phyloP scores from a whole-genome alignment of 345 rosid genomes.

The Leavenworthia alabamica region DNA sequence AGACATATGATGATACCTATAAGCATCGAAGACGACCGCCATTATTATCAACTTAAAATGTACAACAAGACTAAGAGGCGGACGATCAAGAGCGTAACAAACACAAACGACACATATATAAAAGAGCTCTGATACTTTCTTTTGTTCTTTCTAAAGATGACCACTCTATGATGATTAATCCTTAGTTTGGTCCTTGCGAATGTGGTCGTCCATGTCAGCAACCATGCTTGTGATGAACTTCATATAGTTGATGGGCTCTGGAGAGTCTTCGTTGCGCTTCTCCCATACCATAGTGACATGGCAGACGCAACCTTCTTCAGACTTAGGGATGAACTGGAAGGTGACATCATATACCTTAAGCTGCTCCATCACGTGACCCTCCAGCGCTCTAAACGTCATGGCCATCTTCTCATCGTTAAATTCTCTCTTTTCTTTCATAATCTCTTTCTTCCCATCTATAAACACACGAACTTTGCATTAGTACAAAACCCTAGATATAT shows the following conservation, averaged over 20 bases:
- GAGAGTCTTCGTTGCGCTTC: conserved; percentile 13
- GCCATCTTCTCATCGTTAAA: conserved; percentile 1
- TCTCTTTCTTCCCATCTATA: conserved; percentile 8
- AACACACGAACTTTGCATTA: neutral
- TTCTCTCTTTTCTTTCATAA: conserved; percentile 3
- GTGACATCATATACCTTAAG: neutral
- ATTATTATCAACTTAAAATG: neutral
- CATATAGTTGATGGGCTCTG: conserved; percentile 10
- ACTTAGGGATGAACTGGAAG: neutral
- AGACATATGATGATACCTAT: neutral
- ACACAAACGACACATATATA: neutral
- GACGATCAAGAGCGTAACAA: neutral
- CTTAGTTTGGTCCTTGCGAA: conserved; percentile 3
- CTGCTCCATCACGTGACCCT: conserved; percentile 17
- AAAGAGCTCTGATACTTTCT: neutral
- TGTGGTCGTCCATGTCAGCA: conserved; percentile 17
- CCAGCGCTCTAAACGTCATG: neutral
- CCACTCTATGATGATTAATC: neutral
- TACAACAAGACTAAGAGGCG: conserved; percentile 6
- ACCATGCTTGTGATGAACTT: neutral
- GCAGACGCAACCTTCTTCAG: conserved; percentile 15
- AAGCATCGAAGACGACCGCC: conserved; percentile 12
- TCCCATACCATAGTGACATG: conserved; percentile 22
- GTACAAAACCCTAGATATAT: neutral
- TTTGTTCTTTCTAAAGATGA: neutral